Percentiles rank a stretch among this genome's conserved stretches.
Conservation (phyloP, 192 early-diverging fungal genomes). For the Backusella mclennaniae region DNA sequence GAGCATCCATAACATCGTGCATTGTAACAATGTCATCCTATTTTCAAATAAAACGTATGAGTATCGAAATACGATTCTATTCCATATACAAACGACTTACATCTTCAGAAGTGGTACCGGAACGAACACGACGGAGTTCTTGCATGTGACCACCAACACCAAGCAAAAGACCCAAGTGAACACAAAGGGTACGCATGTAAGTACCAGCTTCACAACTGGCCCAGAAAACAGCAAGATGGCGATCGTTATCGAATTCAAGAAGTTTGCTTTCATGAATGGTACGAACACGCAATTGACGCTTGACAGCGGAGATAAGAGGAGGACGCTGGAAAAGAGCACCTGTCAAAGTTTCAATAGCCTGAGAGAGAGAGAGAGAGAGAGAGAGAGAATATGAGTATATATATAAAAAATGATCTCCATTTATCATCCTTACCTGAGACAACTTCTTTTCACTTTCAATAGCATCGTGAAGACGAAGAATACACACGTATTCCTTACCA, state of each 20-base stretch:
- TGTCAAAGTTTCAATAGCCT: conserved; percentile 93
- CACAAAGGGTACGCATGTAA: conserved; percentile 99
- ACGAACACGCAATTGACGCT: conserved; percentile 98
- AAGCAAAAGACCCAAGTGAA: conserved; percentile 93
- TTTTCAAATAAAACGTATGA: not conserved
- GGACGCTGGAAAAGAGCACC: conserved; percentile 99
- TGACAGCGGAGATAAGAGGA: conserved; percentile 98
- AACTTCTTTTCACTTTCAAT: conserved; percentile 89
- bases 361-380: not conserved
- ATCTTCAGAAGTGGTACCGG: conserved; percentile 87
- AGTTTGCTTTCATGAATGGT: conserved; percentile 97
- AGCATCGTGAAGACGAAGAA: conserved; percentile 93
- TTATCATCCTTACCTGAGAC: conserved; percentile 44
- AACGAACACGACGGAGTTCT: conserved; percentile 96
- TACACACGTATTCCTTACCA: conserved; percentile 98
- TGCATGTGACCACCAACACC: conserved; percentile 99
- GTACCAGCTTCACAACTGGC: conserved; percentile 98
- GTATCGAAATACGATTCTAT: not conserved
- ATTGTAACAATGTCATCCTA: conserved; percentile 94
- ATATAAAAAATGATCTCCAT: no score
- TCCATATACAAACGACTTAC: conserved; percentile 24
- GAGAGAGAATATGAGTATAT: not conserved
- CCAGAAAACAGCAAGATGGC: conserved; percentile 97
- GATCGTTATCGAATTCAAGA: conserved; percentile 95
- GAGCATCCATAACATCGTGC: conserved; percentile 98